Conservation (phyloP, 2,329 filamentous ascomycete species). For the Colletotrichum chlorophyti region DNA sequence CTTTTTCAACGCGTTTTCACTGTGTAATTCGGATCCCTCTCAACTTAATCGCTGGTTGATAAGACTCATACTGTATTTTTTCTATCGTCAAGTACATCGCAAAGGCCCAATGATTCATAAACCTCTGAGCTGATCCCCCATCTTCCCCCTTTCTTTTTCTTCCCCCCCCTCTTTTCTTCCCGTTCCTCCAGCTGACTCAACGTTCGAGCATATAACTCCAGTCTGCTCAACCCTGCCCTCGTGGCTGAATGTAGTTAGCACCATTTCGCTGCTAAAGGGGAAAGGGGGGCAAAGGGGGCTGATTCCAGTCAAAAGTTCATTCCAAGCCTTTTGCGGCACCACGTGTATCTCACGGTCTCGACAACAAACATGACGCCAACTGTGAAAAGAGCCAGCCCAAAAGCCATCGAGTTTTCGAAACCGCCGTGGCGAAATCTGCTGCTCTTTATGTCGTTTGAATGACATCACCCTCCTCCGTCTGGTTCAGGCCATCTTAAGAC, state of each 20-base stretch:
- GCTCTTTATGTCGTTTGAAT: too few relatives aligned
- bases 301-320: neutral
- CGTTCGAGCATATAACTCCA: neutral
- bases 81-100: too few relatives aligned
- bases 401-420: neutral
- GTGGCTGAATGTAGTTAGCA: neutral
- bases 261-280: neutral
- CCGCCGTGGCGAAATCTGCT: neutral
- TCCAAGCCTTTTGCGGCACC: neutral
- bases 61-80: too few relatives aligned
- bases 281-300: too few relatives aligned
- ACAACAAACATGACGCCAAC: neutral
- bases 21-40: too few relatives aligned
- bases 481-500: too few relatives aligned
- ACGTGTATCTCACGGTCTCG: neutral
- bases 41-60: too few relatives aligned
- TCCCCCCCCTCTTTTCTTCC: too few relatives aligned
- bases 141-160: neutral
- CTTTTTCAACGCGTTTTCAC: too few relatives aligned
- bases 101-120: neutral
- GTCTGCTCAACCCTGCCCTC: neutral
- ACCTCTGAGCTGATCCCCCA: constrained; percentile 1
- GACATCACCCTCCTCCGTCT: too few relatives aligned
- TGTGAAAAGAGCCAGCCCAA: neutral
- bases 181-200: constrained; percentile 2